Evolutionary conservation across 441 rosid genomes (phyloP), one percentile per base, ranked within the genome.

Genomic region (Bocquillonia castaneifolia): DNA sequence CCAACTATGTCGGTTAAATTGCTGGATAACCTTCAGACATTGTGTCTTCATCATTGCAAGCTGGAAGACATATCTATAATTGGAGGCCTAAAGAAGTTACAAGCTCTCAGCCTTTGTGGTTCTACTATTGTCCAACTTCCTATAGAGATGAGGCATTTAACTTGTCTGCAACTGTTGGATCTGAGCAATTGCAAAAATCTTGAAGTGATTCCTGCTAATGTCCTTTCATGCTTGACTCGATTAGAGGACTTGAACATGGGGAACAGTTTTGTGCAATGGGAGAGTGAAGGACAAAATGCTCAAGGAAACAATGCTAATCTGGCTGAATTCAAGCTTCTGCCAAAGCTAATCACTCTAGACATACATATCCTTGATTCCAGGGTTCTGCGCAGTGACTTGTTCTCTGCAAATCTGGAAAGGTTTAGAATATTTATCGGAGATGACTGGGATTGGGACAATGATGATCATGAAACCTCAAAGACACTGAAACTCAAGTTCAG

Each of bases 1-100:
- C n/a, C 69, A 15, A 75, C 80, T 57, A 18, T 48, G 0, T 78
- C 80, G 1, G 29, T 78, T 23, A 2, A 5, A 1, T 28, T 5
- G 15, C 78, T 76, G 2, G 18, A 25, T 1, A 60, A 67, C 17
- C 77, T 81, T 22, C 65, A n/a, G 22, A 0, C n/a, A n/a, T n/a
- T n/a, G n/a, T n/a, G n/a, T n/a, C n/a, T n/a, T n/a, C n/a, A n/a
- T n/a, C n/a, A n/a, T 0, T 68, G 78, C 45, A 0, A 0, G 0
- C 0, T 73, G 0, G 1, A 36, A 2, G 78, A 81, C 25, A 23
- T 76, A 44, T 13, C 59, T 0, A 0, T 52, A 2, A 12, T 82
- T 3, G 71, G 74, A 47, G 3, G 53, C 23, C 25, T 81, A 0
- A 79, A 72, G 51, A 65, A 32, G 6, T 37, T 82, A 5, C 45